Base-by-base conservation (phyloP, 202 grass and related monocot genomes). In the Eragrostis tef region DNA sequence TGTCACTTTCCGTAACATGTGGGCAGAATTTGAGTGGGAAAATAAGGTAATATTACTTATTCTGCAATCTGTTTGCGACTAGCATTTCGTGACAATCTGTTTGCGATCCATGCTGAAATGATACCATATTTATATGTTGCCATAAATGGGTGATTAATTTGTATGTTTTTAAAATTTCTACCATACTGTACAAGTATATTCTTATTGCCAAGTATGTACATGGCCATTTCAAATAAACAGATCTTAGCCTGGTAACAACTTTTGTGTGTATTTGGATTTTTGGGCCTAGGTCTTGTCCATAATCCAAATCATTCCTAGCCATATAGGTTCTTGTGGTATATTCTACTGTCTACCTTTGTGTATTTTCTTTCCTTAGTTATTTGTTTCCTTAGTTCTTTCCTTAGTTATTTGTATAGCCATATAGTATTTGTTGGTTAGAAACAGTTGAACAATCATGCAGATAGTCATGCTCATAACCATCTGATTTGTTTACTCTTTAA, bases 21-120 rank as follows among this genome's bases (percentile, higher is more conserved):
- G 94, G 94, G 89, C 89, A 17, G 90, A 97, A 85, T 88, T 88
- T 64, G 87, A 91, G 76, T 97, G 94, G 91, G 85, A 97, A 87
- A 91, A 93, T 58, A 90, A 91, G 86, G 93, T 93, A 91, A 71
- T 11, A 31, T 44, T 57, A 6, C 59, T 42, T 49, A 2, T 78
- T 72, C 48, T 48, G 36, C 15, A 63, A 64, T 43, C 6, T 52
- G 7, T 5, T 66, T 77, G 15, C 14, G 15, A 6, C 20, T 76
- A 76, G 21, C 11, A 70, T 2, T 36, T 44, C 1, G 10, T 3
- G 16, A 4, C 20, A 5, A 69, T 44, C 31, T 25, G 20, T 21
- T 50, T 48, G 41, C 6, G 53, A 66, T 4, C 16, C 36, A 43
- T 44, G 7, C 31, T 60, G 4, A 67, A 67, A 25, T 53, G 48